These are phyloP conservation scores for Pseudogymnoascus sp. DNA, from an alignment of 2,329 filamentous ascomycete species.

Conservation along the genomic window DNA sequence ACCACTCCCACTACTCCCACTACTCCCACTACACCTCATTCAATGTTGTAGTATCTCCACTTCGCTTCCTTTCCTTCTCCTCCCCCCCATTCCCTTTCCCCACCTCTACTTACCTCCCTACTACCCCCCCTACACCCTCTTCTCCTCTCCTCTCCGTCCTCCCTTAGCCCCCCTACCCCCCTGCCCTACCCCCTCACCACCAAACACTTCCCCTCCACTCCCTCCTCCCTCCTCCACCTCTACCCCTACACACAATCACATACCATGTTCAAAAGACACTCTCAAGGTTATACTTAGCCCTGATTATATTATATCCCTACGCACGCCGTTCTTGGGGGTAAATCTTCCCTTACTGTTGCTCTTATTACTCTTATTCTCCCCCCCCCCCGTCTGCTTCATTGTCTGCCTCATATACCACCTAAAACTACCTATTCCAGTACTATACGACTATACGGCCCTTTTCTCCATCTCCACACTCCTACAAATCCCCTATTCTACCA, in stretches of 20 bases:
- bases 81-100: background rate
- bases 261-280: background rate
- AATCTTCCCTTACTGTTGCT: background rate
- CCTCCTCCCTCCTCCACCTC: background rate
- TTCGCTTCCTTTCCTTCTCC: background rate
- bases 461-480: background rate
- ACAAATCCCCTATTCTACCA: background rate
- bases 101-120: background rate
- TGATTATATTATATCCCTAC: conserved; percentile 5
- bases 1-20: background rate
- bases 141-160: background rate
- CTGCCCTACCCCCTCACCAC: background rate
- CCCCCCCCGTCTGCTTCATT: background rate
- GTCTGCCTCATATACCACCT: background rate
- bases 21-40: background rate
- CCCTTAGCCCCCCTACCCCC: background rate
- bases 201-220: too few species aligned
- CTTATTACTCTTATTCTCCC: background rate
- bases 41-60: background rate
- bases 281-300: background rate
- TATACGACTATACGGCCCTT: background rate
- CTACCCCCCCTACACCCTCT: background rate
- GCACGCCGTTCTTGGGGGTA: background rate
- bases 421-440: background rate
- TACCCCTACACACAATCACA: background rate